Evolutionary conservation across 768 basidiomycete genomes (phyloP), one percentile per base, ranked within the genome.

Genomic region (Clitopilus hobsonii): DNA sequence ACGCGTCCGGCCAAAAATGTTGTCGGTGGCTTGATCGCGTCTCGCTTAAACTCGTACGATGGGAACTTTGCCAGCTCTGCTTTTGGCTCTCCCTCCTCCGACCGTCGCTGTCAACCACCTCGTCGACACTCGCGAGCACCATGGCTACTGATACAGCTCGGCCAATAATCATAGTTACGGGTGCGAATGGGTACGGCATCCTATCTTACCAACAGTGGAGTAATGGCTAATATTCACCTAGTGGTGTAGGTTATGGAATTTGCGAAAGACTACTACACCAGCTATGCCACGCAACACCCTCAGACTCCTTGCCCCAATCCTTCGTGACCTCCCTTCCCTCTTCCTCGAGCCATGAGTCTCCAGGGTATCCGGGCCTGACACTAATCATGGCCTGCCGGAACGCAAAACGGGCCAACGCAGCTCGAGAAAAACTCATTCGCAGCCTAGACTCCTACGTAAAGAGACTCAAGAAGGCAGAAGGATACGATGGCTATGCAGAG

Each of bases 301-400:
- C 76, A 11, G 85, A 89, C 60, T 76, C 80, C 1, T 63, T 67
- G 20, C 81, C 82, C 1, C 74, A 77, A 56, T 68, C 68, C 18
- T 74, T 75, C 58, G 41, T 45, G n/a, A n/a, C n/a, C n/a, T n/a
- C n/a, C n/a, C n/a, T n/a, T n/a, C n/a, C n/a, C n/a, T n/a, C n/a
- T n/a, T n/a, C n/a, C n/a, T n/a, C n/a, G 20, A n/a, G 47, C 26
- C 41, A 24, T 14, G 6, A 27, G 20, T n/a, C 26, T 1, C 38
- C 20, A 11, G 47, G 56, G 13, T 50, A 54, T 36, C 73, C 77
- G 16, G 84, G 84, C 5, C 62, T 91, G 48, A 91, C 87, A 0
- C 71, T 94, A 23, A 82, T 94, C 58, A 76, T 94, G 78, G 92
- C 91, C 0, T 94, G 92, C 65, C 78, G 92, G 52, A 89, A 75